phyloP scores from a whole-genome alignment of 2,329 filamentous ascomycete species.

The Mycosphaerella sp. region DNA sequence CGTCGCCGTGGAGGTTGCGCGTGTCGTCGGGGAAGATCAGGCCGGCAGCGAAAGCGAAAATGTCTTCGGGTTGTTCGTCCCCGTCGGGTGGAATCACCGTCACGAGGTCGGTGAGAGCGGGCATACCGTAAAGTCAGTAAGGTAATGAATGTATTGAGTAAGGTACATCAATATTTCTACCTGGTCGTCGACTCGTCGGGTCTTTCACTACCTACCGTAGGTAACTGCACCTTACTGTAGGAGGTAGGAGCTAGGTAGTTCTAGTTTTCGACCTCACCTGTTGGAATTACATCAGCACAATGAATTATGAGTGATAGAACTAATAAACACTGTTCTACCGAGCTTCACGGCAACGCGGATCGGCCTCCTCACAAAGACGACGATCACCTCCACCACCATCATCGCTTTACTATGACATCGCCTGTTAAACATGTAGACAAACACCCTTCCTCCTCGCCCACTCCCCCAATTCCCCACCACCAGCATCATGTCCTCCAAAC shows the following conservation, averaged over 20 bases:
- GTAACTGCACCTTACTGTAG: neutral
- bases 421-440: neutral
- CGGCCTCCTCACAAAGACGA: neutral
- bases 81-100: constrained; percentile 21
- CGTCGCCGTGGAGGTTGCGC: constrained; percentile 59
- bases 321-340: neutral
- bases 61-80: constrained; percentile 31
- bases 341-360: constrained; percentile 15
- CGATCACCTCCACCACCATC: neutral
- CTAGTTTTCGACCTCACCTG: neutral
- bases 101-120: constrained; percentile 23
- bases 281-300: neutral
- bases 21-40: constrained; percentile 64
- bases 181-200: neutral
- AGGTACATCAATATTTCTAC: neutral
- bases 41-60: constrained; percentile 53
- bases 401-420: no score
- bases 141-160: no score
- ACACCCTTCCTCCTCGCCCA: neutral
- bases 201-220: neutral
- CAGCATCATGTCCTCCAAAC: neutral
- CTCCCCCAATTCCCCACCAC: neutral
- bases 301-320: no score
- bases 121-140: no score
- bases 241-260: no score